Conservation (phyloP, 805 yeast genomes). For the Starmera caribaea region DNA sequence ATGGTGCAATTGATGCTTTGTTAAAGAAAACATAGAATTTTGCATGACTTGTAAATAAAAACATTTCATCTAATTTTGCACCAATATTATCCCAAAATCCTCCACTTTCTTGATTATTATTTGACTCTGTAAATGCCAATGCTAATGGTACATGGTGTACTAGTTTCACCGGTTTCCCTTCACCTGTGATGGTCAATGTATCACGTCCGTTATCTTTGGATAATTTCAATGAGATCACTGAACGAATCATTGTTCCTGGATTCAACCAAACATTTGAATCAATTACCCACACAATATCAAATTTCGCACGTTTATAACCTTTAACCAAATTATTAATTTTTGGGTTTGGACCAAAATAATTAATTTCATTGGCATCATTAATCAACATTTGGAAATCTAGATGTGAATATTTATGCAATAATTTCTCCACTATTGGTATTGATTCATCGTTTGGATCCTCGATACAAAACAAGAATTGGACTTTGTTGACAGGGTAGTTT, state of each 20-base stretch:
- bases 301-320: conserved; percentile 58
- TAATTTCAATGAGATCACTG: conserved; percentile 41
- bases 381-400: conserved; percentile 51
- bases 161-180: conserved; percentile 40
- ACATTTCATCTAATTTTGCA: conserved; percentile 74
- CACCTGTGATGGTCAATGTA: conserved; percentile 10
- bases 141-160: conserved; percentile 82
- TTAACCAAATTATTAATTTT: conserved; percentile 81
- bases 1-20: conserved; percentile 67
- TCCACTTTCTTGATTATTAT: conserved; percentile 3
- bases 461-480: conserved; percentile 72
- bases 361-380: conserved; percentile 30
- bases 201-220: conserved; percentile 43
- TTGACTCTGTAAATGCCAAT: conserved; percentile 20
- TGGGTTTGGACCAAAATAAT: conserved; percentile 75
- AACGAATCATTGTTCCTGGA: conserved; percentile 53
- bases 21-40: conserved; percentile 78
- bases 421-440: conserved; percentile 39
- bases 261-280: conserved; percentile 81
- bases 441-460: conserved; percentile 58
- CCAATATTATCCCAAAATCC: conserved; percentile 29
- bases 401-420: conserved; percentile 44
- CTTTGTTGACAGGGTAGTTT: conserved; percentile 45
- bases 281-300: conserved; percentile 75
- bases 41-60: conserved; percentile 73